These are phyloP conservation scores for Rosa lucieae DNA, from an alignment of 306 rosid species.

Conservation along the genomic window DNA sequence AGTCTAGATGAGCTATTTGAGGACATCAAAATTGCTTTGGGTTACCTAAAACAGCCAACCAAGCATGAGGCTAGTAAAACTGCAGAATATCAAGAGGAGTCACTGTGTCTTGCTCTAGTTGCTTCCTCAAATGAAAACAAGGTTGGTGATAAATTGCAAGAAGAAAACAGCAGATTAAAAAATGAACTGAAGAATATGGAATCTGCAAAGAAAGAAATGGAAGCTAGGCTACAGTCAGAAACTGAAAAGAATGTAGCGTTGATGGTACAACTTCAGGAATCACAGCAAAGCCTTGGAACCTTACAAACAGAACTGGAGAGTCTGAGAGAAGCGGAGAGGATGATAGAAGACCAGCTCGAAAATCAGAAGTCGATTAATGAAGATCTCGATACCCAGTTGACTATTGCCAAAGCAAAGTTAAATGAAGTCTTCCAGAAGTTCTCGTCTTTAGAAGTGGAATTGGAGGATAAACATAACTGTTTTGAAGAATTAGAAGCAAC, in stretches of 20 bases:
- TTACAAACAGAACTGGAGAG: constrained; percentile 54
- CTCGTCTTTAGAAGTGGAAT: constrained; percentile 68
- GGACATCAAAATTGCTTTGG: constrained; percentile 72
- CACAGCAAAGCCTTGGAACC: constrained; percentile 41
- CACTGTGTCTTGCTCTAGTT: constrained; percentile 31
- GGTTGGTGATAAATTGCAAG: constrained; percentile 33
- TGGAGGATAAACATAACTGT: constrained; percentile 65
- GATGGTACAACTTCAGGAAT: constrained; percentile 53
- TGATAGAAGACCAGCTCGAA: constrained; percentile 46
- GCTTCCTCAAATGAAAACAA: constrained; percentile 40
- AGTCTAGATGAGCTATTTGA: constrained; percentile 59
- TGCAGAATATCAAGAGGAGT: constrained; percentile 31
- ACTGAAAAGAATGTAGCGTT: constrained; percentile 43
- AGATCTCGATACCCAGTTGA: constrained; percentile 47
- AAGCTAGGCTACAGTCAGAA: constrained; percentile 42
- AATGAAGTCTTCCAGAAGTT: constrained; percentile 56
- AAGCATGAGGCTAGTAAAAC: constrained; percentile 27
- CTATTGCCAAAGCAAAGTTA: constrained; percentile 56
- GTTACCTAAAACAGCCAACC: constrained; percentile 41
- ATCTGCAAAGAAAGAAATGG: constrained; percentile 48
- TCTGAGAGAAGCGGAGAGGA: constrained; percentile 46
- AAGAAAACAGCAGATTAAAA: constrained; percentile 50
- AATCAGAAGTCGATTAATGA: constrained; percentile 38
- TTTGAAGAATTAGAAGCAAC: constrained; percentile 76
- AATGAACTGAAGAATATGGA: constrained; percentile 49